Percentiles rank a stretch among this genome's conserved stretches.
phyloP scores from a whole-genome alignment of 2,329 filamentous ascomycete species.

The Metarhizium rileyi region DNA sequence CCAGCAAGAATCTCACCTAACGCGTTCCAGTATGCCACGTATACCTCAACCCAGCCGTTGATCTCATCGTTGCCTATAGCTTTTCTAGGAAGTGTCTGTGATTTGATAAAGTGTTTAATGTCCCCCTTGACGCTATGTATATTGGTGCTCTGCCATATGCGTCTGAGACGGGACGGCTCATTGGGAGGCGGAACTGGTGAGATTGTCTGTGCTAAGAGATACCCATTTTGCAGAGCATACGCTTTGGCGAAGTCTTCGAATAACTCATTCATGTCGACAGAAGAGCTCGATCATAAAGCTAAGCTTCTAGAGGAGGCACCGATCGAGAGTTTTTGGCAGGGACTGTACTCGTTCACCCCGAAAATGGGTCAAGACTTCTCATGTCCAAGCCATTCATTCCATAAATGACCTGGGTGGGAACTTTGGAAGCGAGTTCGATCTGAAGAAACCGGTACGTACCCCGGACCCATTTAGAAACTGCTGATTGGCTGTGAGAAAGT shows the following conservation, averaged over 20 bases:
- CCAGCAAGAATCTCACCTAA: conserved; percentile 59
- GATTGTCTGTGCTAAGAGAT: conserved; percentile 63
- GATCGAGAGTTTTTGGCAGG: not conserved
- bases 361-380: not conserved
- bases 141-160: conserved; percentile 64
- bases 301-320: not conserved
- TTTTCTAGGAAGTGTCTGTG: conserved; percentile 43
- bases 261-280: conserved; percentile 55
- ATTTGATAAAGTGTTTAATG: conserved; percentile 61
- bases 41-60: conserved; percentile 80
- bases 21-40: conserved; percentile 74
- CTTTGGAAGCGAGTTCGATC: not conserved
- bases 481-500: too few relatives aligned
- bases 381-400: too few relatives aligned
- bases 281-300: not conserved
- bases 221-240: conserved; percentile 55
- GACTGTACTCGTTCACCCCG: not conserved
- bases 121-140: conserved; percentile 55
- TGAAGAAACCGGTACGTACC: not conserved
- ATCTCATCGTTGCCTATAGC: conserved; percentile 57
- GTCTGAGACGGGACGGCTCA: conserved; percentile 55
- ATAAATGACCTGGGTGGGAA: too few relatives aligned
- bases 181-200: conserved; percentile 56
- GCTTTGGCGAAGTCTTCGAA: conserved; percentile 66
- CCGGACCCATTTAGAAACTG: not conserved